Evolutionary conservation across 2,329 filamentous ascomycete genomes (phyloP), one percentile per base, ranked within the genome.

Genomic region (Stachybotrys echinatus): DNA sequence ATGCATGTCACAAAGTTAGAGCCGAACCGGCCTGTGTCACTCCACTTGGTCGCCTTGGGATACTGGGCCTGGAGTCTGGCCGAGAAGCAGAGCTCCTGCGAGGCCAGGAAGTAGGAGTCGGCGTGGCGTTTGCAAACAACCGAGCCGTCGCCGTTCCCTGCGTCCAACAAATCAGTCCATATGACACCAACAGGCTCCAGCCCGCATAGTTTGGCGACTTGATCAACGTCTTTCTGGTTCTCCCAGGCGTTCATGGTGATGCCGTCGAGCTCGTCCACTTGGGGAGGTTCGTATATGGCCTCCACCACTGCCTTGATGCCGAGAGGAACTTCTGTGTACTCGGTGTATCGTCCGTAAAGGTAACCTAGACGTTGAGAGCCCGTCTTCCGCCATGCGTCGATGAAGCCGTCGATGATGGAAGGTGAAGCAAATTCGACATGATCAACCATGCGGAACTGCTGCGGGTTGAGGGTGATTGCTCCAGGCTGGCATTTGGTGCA

Each of bases 401-500:
- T 83, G 50, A 97, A 84, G n/a, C 81, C 83, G 65, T 99, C 89
- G 60, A 97, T 89, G 31, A 97, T 81, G 48, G 84, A 79, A 3
- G 90, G 85, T 1, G 88, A 86, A 2, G 92, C 85, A 65, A 99
- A 97, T 68, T 99, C 95, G 55, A 99, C 94, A 66, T 99, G 94
- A 62, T 99, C 94, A 4, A 99, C 92, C 89, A 94, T 96, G 47
- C 94, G 89, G 67, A 92, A 99, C 19, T 87, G 79, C 68, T 99
- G 94, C 5, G 91, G 90, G 64, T 97, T 92, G 48, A 99, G 74
- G 12, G 90, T 96, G 64, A 99, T 99, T 50, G 94, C 92, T 56
- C 92, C 96, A 7, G 94, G 94, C 65, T 99, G 95, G 61, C 94
- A 99, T 67, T 97, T 99, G 51, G 89, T 95, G 73, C 94, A 99